These are phyloP conservation scores for Candida pseudoviswanathii DNA, from an alignment of 1,139 yeast species.

Conservation along the genomic window DNA sequence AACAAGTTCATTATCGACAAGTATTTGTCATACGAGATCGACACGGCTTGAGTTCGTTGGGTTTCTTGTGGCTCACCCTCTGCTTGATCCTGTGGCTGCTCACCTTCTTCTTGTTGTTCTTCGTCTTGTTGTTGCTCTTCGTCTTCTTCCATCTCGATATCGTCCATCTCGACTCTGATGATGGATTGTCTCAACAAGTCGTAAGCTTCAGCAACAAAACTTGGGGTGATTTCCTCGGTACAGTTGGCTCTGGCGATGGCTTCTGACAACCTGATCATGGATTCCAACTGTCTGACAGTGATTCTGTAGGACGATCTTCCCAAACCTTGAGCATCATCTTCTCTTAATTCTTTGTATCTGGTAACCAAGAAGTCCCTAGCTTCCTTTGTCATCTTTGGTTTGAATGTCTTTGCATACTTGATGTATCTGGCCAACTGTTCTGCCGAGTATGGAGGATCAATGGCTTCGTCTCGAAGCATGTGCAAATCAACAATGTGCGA, in stretches of 20 bases:
- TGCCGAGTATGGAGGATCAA: constrained; percentile 85
- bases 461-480: constrained; percentile 88
- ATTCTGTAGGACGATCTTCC: constrained; percentile 89
- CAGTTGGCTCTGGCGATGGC: constrained; percentile 98
- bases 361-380: constrained; percentile 80
- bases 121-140: constrained; percentile 36
- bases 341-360: constrained; percentile 83
- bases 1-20: constrained; percentile 80
- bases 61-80: constrained; percentile 13
- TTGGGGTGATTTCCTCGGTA: constrained; percentile 83
- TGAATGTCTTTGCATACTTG: constrained; percentile 89
- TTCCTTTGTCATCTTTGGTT: constrained; percentile 81
- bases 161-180: constrained; percentile 93
- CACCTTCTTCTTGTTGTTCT: constrained; percentile 24
- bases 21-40: constrained; percentile 85
- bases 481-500: constrained; percentile 92
- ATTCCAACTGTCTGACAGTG: constrained; percentile 95
- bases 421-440: constrained; percentile 89
- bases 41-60: constrained; percentile 23
- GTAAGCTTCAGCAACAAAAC: constrained; percentile 91
- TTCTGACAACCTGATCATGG: constrained; percentile 89
- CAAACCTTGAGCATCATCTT: constrained; percentile 89
- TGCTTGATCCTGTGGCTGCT: constrained; percentile 17
- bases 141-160: constrained; percentile 79
- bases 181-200: constrained; percentile 88